Conservation (phyloP, 2,329 filamentous ascomycete species). For the Penicillium capsulatum region DNA sequence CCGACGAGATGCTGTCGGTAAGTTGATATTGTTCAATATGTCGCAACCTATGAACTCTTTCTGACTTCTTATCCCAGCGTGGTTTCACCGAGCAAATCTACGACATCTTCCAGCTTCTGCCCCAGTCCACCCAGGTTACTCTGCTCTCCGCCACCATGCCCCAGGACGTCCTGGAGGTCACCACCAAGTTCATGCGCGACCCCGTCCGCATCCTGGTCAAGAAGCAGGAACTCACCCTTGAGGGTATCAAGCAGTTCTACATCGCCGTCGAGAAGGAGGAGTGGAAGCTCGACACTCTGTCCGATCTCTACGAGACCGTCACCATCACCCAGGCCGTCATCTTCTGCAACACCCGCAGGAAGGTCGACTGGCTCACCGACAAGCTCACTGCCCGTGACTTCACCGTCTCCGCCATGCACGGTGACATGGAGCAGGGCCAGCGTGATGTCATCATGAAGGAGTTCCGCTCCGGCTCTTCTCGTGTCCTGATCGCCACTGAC, state of each 20-base stretch:
- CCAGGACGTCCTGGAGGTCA: constrained; percentile 98
- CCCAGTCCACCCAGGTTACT: constrained; percentile 95
- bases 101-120: constrained; percentile 95
- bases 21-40: no score
- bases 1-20: constrained; percentile 63
- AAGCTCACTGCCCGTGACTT: constrained; percentile 99
- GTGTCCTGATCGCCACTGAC: constrained; percentile 94
- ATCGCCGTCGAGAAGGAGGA: constrained; percentile 99
- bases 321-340: constrained; percentile 99
- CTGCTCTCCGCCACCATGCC: constrained; percentile 95
- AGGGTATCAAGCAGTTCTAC: constrained; percentile 98
- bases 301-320: constrained; percentile 96
- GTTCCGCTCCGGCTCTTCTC: constrained; percentile 92
- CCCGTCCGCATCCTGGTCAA: constrained; percentile 29
- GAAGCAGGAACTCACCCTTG: constrained; percentile 74
- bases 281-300: constrained; percentile 99
- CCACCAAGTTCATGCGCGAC: constrained; percentile 99
- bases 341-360: constrained; percentile 97
- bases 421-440: constrained; percentile 98
- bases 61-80: no score
- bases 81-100: constrained; percentile 99
- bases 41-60: no score
- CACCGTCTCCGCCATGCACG: constrained; percentile 97
- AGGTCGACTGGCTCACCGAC: constrained; percentile 99
- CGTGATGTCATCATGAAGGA: constrained; percentile 99